phyloP scores from a whole-genome alignment of 2,329 filamentous ascomycete genomes.

The Monilinia fructicola region DNA sequence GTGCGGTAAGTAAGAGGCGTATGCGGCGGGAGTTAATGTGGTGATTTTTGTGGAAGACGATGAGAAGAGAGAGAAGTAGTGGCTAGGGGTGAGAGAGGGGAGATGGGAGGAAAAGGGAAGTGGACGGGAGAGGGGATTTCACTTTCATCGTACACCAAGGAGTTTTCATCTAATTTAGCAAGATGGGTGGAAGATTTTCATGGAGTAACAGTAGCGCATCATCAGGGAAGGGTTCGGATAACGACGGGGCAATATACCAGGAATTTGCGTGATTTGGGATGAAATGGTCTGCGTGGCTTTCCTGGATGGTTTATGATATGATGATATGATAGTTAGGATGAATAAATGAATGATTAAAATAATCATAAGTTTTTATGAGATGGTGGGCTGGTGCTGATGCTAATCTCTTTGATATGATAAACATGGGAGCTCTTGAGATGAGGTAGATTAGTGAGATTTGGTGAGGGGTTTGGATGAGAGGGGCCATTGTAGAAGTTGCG shows the following conservation, averaged over 20 bases:
- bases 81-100: neutral
- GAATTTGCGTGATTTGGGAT: neutral
- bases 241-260: conserved; percentile 5
- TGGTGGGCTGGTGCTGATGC: no score
- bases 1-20: conserved; percentile 73
- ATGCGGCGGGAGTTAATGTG: conserved; percentile 70
- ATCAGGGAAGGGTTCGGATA: neutral
- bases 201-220: neutral
- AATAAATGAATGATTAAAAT: neutral
- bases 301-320: neutral
- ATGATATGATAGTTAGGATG: neutral
- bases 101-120: neutral
- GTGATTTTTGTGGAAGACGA: conserved; percentile 57
- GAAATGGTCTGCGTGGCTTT: neutral
- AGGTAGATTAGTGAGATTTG: no score
- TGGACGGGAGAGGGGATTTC: neutral
- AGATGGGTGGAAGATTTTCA: neutral
- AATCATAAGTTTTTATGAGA: no score
- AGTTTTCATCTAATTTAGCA: neutral
- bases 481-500: no score
- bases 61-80: no score
- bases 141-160: neutral
- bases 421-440: no score
- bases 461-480: no score
- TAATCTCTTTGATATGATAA: no score